These are phyloP conservation scores for Punica granatum DNA, from an alignment of 345 rosid genomes.

Conservation along the genomic window DNA sequence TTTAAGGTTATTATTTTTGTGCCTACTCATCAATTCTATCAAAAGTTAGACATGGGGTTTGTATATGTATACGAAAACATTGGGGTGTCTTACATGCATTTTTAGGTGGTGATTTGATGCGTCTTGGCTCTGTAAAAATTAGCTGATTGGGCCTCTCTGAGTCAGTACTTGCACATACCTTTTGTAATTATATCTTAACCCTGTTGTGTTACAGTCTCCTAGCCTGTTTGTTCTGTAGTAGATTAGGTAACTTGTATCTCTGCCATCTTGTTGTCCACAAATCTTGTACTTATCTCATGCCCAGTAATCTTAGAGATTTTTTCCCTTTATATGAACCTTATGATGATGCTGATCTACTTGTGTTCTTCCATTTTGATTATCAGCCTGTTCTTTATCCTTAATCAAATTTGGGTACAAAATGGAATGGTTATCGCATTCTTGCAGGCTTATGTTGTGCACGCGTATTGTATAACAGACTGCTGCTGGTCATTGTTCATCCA, in stretches of 20 bases:
- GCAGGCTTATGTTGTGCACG: neutral
- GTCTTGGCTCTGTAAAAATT: conserved; percentile 1
- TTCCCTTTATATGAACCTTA: neutral
- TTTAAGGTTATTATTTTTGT: neutral
- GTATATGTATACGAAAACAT: conserved; percentile 9
- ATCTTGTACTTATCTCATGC: neutral
- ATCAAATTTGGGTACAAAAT: neutral
- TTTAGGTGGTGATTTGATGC: conserved; percentile 6
- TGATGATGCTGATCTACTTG: neutral
- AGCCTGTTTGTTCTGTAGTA: neutral
- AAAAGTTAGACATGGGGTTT: neutral
- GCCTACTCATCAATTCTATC: neutral
- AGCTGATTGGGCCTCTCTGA: neutral
- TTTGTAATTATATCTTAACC: neutral
- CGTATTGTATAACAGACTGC: neutral
- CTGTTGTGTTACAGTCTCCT: neutral
- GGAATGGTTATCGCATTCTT: neutral
- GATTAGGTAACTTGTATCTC: neutral
- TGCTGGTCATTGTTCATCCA: neutral
- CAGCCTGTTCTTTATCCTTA: neutral
- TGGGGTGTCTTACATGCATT: conserved; percentile 2
- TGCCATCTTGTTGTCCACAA: neutral
- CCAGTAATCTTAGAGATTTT: neutral
- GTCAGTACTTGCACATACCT: conserved; percentile 1
- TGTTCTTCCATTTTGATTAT: neutral